Conservation (phyloP, 2,329 filamentous ascomycete genomes). For the Simplicillium sp. region DNA sequence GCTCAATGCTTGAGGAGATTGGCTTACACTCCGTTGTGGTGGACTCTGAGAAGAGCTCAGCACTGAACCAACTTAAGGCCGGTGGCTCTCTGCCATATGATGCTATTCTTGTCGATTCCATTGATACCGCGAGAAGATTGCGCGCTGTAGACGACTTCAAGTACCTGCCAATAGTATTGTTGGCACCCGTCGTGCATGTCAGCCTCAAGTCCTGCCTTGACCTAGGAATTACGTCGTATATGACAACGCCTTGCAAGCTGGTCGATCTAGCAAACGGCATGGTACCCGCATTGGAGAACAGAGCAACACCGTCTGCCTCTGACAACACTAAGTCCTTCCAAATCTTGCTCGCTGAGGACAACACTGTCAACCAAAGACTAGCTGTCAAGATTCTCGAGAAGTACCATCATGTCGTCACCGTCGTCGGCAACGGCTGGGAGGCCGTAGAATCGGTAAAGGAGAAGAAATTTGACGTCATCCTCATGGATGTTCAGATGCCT, state of each 20-base stretch:
- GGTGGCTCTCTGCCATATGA: slow-evolving; percentile 67
- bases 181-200: slow-evolving; percentile 83
- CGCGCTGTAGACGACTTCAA: slow-evolving; percentile 91
- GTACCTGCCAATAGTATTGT: slow-evolving; percentile 89
- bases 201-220: slow-evolving; percentile 90
- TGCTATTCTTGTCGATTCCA: slow-evolving; percentile 91
- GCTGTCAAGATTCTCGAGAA: slow-evolving; percentile 97
- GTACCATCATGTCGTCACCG: slow-evolving; percentile 85
- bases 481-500: slow-evolving; percentile 99
- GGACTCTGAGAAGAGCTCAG: slow-evolving; percentile 62
- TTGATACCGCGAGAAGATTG: slow-evolving; percentile 77
- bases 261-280: slow-evolving; percentile 95
- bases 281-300: slow-evolving; percentile 87
- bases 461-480: slow-evolving; percentile 88
- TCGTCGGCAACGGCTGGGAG: slow-evolving; percentile 90
- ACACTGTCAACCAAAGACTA: slow-evolving; percentile 90
- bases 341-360: slow-evolving; percentile 92
- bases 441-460: slow-evolving; percentile 87
- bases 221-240: slow-evolving; percentile 95
- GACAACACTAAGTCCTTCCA: slow-evolving; percentile 95
- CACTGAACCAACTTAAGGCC: slow-evolving; percentile 40
- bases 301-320: slow-evolving; percentile 81
- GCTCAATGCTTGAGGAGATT: slow-evolving; percentile 66
- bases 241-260: slow-evolving; percentile 91
- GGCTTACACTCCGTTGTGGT: slow-evolving; percentile 77